phyloP scores from a whole-genome alignment of 371 early-diverging fungal species.

The Mortierella sp. region DNA sequence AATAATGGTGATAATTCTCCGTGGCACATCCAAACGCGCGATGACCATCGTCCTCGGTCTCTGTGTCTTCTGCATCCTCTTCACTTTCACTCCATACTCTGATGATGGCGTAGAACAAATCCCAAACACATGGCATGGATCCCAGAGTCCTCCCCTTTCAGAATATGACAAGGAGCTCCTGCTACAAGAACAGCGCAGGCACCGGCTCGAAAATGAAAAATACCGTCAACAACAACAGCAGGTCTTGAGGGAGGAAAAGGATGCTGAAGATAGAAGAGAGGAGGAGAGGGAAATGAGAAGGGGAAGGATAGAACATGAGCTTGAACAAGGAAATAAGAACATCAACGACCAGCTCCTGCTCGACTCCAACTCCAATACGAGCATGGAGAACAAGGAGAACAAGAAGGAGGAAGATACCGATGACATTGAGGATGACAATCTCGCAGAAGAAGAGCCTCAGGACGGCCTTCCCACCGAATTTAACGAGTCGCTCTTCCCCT shows the following conservation, averaged over 20 bases:
- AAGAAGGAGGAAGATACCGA: neutral
- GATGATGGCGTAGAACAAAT: conserved; percentile 9
- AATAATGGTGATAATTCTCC: conserved; percentile 6
- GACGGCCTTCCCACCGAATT: conserved; percentile 33
- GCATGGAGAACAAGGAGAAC: neutral
- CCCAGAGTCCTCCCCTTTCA: neutral
- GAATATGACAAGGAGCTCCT: neutral
- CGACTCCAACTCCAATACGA: conserved; percentile 6
- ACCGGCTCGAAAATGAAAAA: neutral
- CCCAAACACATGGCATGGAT: conserved; percentile 10
- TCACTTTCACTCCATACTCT: conserved; percentile 28
- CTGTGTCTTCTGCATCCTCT: conserved; percentile 27
- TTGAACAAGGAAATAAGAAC: neutral
- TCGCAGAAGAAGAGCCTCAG: conserved; percentile 7
- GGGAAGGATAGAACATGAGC: conserved; percentile 7
- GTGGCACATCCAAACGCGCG: conserved; percentile 20
- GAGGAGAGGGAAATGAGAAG: neutral
- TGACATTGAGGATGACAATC: conserved; percentile 1
- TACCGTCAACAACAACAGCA: neutral
- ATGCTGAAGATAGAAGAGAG: neutral
- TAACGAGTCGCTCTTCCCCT: conserved; percentile 19
- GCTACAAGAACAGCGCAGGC: neutral
- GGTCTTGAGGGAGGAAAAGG: neutral
- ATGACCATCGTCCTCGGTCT: conserved; percentile 23
- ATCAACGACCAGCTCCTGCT: conserved; percentile 3